Base-by-base conservation (phyloP, 2,329 filamentous ascomycete genomes). In the Ambrosiella cleistominuta region DNA sequence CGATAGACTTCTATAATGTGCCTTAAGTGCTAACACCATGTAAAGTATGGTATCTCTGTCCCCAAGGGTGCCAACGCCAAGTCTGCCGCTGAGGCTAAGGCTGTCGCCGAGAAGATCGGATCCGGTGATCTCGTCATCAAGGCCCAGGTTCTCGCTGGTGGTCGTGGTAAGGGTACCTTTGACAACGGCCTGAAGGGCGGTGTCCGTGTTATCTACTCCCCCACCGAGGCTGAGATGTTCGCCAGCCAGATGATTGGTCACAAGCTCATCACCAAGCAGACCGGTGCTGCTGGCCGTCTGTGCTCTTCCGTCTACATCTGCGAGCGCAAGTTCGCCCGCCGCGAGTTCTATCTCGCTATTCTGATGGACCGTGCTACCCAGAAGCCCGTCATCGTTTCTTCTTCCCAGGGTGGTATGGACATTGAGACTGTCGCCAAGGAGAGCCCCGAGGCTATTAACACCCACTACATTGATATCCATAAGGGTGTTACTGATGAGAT, bases 211-310 rank as follows among this genome's bases (percentile, higher is more conserved):
- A 95, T 98, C 75, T 98, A 97, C 82, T 97, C 91, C 77, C 88
- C 93, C 61, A 90, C 89, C 67, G 82, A 85, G 79, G 93, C 93
- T 69, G 86, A 88, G 79, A 95, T 97, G 83, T 95, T 98, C 71
- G 91, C 93, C 66, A 81, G 91, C 66, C 90, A 98, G 78, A 98
- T 98, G 93, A 97, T 98, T 74, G 93, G 93, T 70, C 91, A 98
- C 78, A 96, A 96, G 76, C 88, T 98, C 74, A 82, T 98, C 75
- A 98, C 93, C 73, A 98, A 98, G 83, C 93, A 98, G 79, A 98
- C 93, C 61, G 93, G 93, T 71, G 88, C 91, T 66, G 81, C 74
- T 66, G 93, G 93, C 69, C 88, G 93, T 71, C 82, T 95, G 70
- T 98, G 93, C 81, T 97, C 87, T 74, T 81, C 90, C 63, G 93